A percentile compares a stretch with the other conserved stretches of the same genome.
These are phyloP conservation scores for Halenospora varia DNA, from an alignment of 495 filamentous ascomycete genomes.

Conservation along the genomic window DNA sequence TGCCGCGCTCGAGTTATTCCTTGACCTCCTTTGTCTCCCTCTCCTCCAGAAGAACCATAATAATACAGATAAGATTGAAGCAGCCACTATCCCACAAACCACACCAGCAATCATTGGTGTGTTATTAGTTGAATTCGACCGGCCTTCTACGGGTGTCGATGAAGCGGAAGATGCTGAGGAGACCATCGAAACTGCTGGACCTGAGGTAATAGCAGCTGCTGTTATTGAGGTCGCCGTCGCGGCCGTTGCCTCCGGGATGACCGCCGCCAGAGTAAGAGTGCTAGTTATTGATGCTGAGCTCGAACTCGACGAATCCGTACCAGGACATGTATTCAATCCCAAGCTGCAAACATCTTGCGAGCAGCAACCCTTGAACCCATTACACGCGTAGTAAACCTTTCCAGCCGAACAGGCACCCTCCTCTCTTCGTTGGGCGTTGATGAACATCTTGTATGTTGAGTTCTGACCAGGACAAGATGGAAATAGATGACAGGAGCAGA, in stretches of 20 bases:
- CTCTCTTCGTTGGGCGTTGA: neutral
- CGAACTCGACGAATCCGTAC: neutral
- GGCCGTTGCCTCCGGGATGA: neutral
- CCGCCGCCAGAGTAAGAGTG: neutral
- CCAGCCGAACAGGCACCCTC: neutral
- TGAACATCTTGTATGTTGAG: neutral
- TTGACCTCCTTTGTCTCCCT: too few relatives aligned
- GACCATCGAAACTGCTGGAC: neutral
- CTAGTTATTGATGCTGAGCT: neutral
- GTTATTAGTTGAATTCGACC: neutral
- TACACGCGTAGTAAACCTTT: neutral
- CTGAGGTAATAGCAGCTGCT: neutral
- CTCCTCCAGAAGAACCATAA: conserved; percentile 9
- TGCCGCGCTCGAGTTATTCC: too few relatives aligned
- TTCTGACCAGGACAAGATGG: neutral
- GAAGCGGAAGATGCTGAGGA: neutral
- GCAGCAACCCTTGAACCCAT: neutral
- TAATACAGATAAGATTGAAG: conserved; percentile 1
- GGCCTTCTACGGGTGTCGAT: neutral
- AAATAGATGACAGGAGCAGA: neutral
- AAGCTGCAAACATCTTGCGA: neutral
- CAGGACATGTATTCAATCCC: neutral
- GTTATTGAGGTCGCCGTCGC: neutral
- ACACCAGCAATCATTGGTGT: conserved; percentile 14
- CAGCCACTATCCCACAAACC: conserved; percentile 2